phyloP scores from a whole-genome alignment of 805 yeast species.

The Kodamaea sagamina region DNA sequence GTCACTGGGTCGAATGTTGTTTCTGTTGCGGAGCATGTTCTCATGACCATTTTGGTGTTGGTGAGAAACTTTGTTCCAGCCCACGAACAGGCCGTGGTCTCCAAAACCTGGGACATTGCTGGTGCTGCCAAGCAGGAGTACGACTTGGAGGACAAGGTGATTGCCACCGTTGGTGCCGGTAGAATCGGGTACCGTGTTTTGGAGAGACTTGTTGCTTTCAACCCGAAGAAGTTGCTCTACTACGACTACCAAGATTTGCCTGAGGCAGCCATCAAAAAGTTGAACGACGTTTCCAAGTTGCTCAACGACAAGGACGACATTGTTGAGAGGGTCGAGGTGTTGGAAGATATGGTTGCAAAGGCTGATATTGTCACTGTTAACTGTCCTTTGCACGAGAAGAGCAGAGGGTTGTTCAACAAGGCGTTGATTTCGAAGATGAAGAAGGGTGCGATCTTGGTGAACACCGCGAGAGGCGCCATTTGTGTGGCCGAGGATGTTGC shows the following conservation, averaged over 20 bases:
- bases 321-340: conserved; percentile 56
- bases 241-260: conserved; percentile 74
- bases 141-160: conserved; percentile 72
- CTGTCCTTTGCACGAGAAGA: conserved; percentile 72
- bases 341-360: conserved; percentile 65
- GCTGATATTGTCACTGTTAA: conserved; percentile 76
- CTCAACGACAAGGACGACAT: conserved; percentile 55
- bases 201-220: conserved; percentile 69
- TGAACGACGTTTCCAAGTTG: conserved; percentile 34
- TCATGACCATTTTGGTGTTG: conserved; percentile 69
- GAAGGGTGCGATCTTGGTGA: conserved; percentile 18
- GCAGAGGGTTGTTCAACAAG: conserved; percentile 67
- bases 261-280: conserved; percentile 32
- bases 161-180: conserved; percentile 80
- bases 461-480: conserved; percentile 58
- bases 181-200: conserved; percentile 76
- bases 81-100: conserved; percentile 60
- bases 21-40: conserved; percentile 79
- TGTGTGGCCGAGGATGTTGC: conserved; percentile 73
- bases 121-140: conserved; percentile 67
- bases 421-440: conserved; percentile 53
- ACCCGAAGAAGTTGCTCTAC: conserved; percentile 70
- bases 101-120: conserved; percentile 75
- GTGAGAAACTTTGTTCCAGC: conserved; percentile 80
- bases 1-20: conserved; percentile 82